These are phyloP conservation scores for Botrytis medusae DNA, from an alignment of 2,329 filamentous ascomycete species.

Conservation along the genomic window DNA sequence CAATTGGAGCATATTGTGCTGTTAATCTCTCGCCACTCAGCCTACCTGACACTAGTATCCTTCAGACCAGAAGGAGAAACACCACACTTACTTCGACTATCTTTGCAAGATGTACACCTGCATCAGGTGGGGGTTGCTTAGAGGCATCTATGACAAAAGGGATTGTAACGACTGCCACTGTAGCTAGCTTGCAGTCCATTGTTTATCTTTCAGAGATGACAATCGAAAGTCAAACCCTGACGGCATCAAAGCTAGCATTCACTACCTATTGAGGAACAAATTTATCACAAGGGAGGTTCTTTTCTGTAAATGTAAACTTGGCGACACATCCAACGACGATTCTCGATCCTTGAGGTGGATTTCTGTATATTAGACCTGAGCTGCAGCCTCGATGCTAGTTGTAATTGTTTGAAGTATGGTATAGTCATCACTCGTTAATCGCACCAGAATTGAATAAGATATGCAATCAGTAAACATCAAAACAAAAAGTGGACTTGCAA, in stretches of 20 bases:
- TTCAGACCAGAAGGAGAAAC: background rate
- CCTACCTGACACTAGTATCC: no score
- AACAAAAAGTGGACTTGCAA: background rate
- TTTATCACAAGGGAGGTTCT: no score
- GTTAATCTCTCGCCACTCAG: background rate
- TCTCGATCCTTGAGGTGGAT: no score
- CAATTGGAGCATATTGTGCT: background rate
- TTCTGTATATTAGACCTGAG: background rate
- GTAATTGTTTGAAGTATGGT: background rate
- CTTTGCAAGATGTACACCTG: background rate
- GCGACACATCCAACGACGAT: no score
- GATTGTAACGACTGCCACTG: background rate
- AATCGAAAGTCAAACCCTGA: background rate
- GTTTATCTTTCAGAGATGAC: background rate
- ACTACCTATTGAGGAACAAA: background rate
- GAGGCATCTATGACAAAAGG: background rate
- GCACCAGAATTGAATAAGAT: no score
- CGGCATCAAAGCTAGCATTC: background rate
- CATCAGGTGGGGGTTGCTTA: background rate
- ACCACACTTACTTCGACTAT: background rate
- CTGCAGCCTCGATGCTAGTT: background rate
- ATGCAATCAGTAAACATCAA: background rate
- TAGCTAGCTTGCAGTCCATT: background rate
- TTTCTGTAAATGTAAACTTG: background rate
- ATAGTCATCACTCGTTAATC: background rate